Percentiles rank a stretch among this genome's conserved stretches.
These are phyloP conservation scores for Russula sp. DNA, from an alignment of 768 basidiomycete genomes.

Conservation along the genomic window DNA sequence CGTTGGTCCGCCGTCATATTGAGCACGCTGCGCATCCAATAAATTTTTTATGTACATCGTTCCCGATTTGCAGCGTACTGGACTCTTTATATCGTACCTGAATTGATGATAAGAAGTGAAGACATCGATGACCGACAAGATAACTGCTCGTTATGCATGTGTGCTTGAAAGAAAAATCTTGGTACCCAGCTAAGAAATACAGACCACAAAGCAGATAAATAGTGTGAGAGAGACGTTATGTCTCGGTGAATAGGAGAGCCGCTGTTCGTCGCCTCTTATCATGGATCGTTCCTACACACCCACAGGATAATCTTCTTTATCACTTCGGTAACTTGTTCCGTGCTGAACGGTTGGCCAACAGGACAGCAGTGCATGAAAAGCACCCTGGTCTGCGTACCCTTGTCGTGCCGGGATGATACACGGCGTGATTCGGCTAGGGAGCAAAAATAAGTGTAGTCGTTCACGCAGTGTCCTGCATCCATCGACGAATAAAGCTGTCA, in stretches of 20 bases:
- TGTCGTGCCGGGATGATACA: conserved; percentile 14
- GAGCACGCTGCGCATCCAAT: background rate
- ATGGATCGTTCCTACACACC: conserved; percentile 35
- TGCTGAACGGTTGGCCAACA: conserved; percentile 53
- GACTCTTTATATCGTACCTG: background rate
- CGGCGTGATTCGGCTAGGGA: conserved; percentile 63
- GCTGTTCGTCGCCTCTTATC: conserved; percentile 19
- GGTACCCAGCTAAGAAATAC: conserved; percentile 13
- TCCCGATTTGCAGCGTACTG: background rate
- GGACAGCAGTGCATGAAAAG: conserved; percentile 72
- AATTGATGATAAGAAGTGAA: background rate
- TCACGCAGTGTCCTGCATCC: conserved; percentile 73
- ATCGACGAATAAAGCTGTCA: conserved; percentile 62
- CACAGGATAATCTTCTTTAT: conserved; percentile 57
- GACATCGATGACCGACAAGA: background rate
- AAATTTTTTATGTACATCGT: background rate
- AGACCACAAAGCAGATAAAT: background rate
- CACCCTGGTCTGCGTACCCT: conserved; percentile 37
- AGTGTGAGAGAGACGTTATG: background rate
- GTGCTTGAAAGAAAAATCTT: background rate
- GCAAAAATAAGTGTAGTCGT: conserved; percentile 72
- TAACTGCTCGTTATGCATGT: background rate
- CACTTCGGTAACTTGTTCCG: conserved; percentile 62
- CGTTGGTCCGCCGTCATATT: background rate
- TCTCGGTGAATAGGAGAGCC: background rate